phyloP scores from a whole-genome alignment of 2,329 filamentous ascomycete species.

The Chrysoporthe cubensis region DNA sequence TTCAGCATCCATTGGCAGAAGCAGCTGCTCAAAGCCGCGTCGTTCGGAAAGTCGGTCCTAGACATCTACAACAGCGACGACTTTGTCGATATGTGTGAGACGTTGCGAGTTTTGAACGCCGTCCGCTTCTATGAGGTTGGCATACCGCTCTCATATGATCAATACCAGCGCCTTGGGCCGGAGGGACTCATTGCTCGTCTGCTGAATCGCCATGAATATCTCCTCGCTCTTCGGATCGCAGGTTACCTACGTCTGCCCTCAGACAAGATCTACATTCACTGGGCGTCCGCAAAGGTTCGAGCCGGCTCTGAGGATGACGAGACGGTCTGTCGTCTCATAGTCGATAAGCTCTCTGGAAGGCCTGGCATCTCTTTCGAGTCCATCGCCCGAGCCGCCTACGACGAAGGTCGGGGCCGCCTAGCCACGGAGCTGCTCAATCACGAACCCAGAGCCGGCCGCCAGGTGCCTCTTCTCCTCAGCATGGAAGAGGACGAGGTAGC shows the following conservation, averaged over 20 bases:
- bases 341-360: constrained; percentile 84
- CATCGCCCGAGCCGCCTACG: constrained; percentile 89
- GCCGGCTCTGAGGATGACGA: constrained; percentile 85
- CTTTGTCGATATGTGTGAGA: constrained; percentile 98
- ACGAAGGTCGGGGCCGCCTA: constrained; percentile 86
- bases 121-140: constrained; percentile 91
- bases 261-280: constrained; percentile 92
- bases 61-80: constrained; percentile 98
- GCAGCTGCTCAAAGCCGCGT: constrained; percentile 91
- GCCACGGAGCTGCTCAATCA: constrained; percentile 92
- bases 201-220: constrained; percentile 86
- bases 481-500: constrained; percentile 97
- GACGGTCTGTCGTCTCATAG: constrained; percentile 81
- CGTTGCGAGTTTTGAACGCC: constrained; percentile 87
- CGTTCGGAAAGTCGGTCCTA: constrained; percentile 95
- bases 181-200: constrained; percentile 86
- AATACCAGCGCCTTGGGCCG: constrained; percentile 88
- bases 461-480: constrained; percentile 87
- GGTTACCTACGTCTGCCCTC: constrained; percentile 85
- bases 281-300: constrained; percentile 94
- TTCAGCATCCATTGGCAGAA: constrained; percentile 94
- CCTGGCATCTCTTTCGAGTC: constrained; percentile 94
- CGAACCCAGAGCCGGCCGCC: constrained; percentile 91
- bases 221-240: constrained; percentile 86
- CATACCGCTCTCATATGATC: constrained; percentile 87